Conservation (phyloP, 257 asterid genomes). For the Petrea volubilis region DNA sequence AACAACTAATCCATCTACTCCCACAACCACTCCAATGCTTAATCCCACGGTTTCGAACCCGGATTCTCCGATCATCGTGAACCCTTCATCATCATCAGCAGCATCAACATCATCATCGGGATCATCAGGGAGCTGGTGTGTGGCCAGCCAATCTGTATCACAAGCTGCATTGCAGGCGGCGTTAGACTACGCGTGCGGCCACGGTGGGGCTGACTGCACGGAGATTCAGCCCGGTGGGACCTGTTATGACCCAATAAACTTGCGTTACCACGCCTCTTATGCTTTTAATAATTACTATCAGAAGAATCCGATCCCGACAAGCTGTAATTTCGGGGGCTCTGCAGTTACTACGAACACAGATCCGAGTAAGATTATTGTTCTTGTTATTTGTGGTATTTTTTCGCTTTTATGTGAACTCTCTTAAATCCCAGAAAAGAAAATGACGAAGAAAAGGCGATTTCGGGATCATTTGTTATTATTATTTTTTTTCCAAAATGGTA, state of each 20-base stretch:
- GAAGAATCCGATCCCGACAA: conserved; percentile 71
- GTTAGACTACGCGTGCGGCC: conserved; percentile 77
- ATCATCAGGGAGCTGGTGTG: conserved; percentile 75
- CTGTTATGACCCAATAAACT: conserved; percentile 52
- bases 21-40: conserved; percentile 43
- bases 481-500: too few species aligned
- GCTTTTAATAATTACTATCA: conserved; percentile 83
- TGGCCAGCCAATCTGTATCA: conserved; percentile 62
- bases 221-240: conserved; percentile 65
- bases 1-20: conserved; percentile 38
- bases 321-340: conserved; percentile 80
- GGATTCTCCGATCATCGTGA: conserved; percentile 24
- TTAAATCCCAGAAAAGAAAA: not conserved
- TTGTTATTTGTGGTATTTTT: not conserved
- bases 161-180: conserved; percentile 57
- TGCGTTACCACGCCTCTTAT: conserved; percentile 67
- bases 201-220: conserved; percentile 66
- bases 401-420: not conserved
- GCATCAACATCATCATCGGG: conserved; percentile 29
- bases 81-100: conserved; percentile 36
- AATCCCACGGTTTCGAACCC: conserved; percentile 47
- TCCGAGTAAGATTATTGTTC: conserved; percentile 53
- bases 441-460: not conserved
- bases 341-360: conserved; percentile 78
- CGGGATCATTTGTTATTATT: not conserved